Evolutionary conservation across 805 yeast genomes (phyloP), one percentile per base, ranked within the genome.

Genomic region (Saccharomycopsis capsularis): DNA sequence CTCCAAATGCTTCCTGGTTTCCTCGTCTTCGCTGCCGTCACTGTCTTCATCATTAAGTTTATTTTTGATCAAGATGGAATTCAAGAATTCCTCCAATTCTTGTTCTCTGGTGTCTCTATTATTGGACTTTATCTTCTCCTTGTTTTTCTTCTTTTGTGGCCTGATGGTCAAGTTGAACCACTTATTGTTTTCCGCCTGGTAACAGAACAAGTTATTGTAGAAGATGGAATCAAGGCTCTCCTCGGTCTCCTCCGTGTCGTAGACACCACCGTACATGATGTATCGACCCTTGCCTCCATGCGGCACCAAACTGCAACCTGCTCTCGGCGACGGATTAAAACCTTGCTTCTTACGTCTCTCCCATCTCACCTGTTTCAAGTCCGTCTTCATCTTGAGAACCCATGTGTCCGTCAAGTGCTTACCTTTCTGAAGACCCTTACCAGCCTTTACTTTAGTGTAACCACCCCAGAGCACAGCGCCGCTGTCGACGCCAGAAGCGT

Each of bases 401-500:
- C 99, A 91, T 49, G 85, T 74, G 61, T 93, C 99, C 19, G 78
- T 73, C 56, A 89, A 74, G 15, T 87, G 86, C 59, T 91, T 91
- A 45, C 99, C 98, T 68, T 88, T 88, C 59, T 86, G 95, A 48
- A 82, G 69, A 35, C 95, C 95, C 62, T 85, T 86, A 34, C 81
- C 81, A 9, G 95, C 95, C 64, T 90, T 90, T 23, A 86, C 89
- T 66, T 90, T 91, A 60, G 93, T 81, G 61, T 91, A 91, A 13
- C 99, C 99, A 56, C 99, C 99, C 74, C 85, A 87, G 1, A 90
- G 55, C 1, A 87, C 75, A 1, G 88, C 90, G 39, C 97, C 97
- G 16, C 85, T 95, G 2, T 77, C 76, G 6, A 38, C 19, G 7
- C 45, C 49, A 7, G 24, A 18, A 21, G 30, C 25, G 18, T 73